Percentiles rank a stretch among this genome's conserved stretches.
These are phyloP conservation scores for Rhexocercosporidium sp. DNA, from an alignment of 2,329 filamentous ascomycete species.

Conservation along the genomic window DNA sequence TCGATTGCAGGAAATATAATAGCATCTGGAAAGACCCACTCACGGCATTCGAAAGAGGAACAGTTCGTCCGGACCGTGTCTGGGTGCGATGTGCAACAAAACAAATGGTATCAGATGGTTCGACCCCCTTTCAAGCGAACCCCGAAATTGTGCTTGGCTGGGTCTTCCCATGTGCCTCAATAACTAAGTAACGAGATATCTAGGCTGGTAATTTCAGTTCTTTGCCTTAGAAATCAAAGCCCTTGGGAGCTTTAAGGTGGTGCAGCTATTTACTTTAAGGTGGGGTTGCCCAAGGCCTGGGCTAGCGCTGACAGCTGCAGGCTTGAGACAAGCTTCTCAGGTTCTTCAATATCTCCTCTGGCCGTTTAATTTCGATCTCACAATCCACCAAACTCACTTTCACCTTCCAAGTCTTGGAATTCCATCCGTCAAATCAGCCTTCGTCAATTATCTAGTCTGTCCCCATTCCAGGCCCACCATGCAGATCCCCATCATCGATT, in stretches of 20 bases:
- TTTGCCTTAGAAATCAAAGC: too few relatives aligned
- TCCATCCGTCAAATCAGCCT: too few relatives aligned
- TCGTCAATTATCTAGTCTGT: too few relatives aligned
- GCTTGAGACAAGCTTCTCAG: neutral
- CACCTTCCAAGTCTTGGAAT: too few relatives aligned
- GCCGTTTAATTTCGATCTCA: too few relatives aligned
- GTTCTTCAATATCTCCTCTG: neutral
- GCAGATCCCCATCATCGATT: constrained; percentile 18
- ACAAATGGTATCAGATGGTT: neutral
- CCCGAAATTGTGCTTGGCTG: too few relatives aligned
- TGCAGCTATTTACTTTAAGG: neutral
- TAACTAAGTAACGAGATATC: too few relatives aligned
- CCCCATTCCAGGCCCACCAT: neutral
- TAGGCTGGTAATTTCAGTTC: too few relatives aligned
- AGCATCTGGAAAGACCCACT: neutral
- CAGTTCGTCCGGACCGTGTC: constrained; percentile 1
- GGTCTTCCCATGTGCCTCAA: too few relatives aligned
- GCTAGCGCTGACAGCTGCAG: neutral
- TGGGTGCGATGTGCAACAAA: constrained; percentile 6
- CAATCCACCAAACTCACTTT: too few relatives aligned
- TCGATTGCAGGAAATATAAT: neutral
- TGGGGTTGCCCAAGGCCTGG: neutral
- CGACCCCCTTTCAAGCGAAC: neutral
- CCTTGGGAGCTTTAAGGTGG: too few relatives aligned
- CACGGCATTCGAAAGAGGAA: neutral